A percentile compares a stretch with the other conserved stretches of the same genome.
Evolutionary conservation across 2,329 filamentous ascomycete genomes (phyloP).

Genomic region (Trichoderma atroviride): DNA sequence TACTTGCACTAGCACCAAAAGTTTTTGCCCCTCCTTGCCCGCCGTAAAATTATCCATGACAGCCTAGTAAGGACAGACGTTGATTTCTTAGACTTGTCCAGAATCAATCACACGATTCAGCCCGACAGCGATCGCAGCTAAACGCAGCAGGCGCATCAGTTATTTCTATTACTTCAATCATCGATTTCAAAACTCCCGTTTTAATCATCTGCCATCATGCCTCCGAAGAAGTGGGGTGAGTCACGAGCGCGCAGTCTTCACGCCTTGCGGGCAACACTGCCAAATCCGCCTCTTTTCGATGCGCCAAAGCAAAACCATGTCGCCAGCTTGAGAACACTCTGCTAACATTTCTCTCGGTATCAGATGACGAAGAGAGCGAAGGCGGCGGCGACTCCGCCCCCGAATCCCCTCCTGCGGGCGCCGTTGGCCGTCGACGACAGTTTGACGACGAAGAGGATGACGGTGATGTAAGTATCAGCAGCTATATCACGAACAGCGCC

Average conservation of each 20-base stretch:
- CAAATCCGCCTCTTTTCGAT: neutral
- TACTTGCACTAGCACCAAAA: slow-evolving; percentile 4
- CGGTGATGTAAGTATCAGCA: slow-evolving; percentile 64
- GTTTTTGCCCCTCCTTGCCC: slow-evolving; percentile 14
- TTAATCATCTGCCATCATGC: slow-evolving; percentile 40
- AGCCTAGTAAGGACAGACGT: neutral
- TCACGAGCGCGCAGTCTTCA: slow-evolving; percentile 24
- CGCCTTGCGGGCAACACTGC: slow-evolving; percentile 5
- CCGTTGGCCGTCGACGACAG: slow-evolving; percentile 53
- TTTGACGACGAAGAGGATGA: slow-evolving; percentile 94
- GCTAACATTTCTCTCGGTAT: neutral
- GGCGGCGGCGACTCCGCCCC: slow-evolving; percentile 41
- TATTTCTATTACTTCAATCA: neutral
- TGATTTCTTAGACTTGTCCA: slow-evolving; percentile 1
- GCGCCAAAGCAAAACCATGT: slow-evolving; percentile 24
- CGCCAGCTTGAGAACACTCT: neutral
- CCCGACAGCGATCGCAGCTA: neutral
- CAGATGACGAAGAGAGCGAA: slow-evolving; percentile 44
- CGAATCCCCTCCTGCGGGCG: slow-evolving; percentile 44
- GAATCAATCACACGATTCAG: slow-evolving; percentile 13
- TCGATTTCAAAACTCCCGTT: neutral
- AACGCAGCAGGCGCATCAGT: neutral
- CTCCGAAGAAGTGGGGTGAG: slow-evolving; percentile 50
- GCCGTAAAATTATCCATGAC: slow-evolving; percentile 18
- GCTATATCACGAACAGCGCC: neutral